Base-by-base conservation (phyloP, 1,284 basidiomycete species). In the Trichosporon asahii region DNA sequence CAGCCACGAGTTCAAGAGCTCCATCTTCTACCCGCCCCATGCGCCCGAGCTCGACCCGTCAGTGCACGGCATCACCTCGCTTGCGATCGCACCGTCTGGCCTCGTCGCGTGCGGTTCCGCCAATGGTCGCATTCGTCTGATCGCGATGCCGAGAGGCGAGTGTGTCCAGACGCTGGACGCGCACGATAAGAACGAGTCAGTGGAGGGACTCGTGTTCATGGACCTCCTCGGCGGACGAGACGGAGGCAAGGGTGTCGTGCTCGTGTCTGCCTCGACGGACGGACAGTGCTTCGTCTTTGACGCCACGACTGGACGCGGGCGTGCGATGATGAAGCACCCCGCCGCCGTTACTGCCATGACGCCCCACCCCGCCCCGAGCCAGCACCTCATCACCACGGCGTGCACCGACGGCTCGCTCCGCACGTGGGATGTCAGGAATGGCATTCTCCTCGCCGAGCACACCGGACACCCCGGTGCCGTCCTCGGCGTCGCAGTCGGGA, bases 271-370 rank as follows among this genome's bases (percentile, higher is more conserved):
- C 3, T 94, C 89, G 1, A 98, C 95, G 12, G 97, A 99, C 79
- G 95, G 95, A 0, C 94, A 93, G 80, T 90, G 90, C 27, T 92
- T 92, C 78, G 90, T 97, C 57, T 98, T 94, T 93, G 96, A 99
- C 84, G 86, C 96, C 44, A 88, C 88, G 65, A 94, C 92, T 12
- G 92, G 92, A 85, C 87, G 91, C 71, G 80, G 94, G 57, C 88
- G 95, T 68, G 87, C 90, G n/a, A 92, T 91, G 25, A 85, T 72
- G 66, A 64, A 57, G 8, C 73, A 74, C 46, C 67, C 79, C 95
- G 93, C 95, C 75, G 89, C 93, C 3, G 89, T 98, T 65, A 97
- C 95, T 1, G 89, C 88, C 1, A 85, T 99, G 15, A 86, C 90
- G 31, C 86, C 87, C 11, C 91, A 91, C 73, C 90, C 93, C 2